Evolutionary conservation across 306 rosid genomes (phyloP), one percentile per base, ranked within the genome.

Genomic region (Ormosia emarginata): DNA sequence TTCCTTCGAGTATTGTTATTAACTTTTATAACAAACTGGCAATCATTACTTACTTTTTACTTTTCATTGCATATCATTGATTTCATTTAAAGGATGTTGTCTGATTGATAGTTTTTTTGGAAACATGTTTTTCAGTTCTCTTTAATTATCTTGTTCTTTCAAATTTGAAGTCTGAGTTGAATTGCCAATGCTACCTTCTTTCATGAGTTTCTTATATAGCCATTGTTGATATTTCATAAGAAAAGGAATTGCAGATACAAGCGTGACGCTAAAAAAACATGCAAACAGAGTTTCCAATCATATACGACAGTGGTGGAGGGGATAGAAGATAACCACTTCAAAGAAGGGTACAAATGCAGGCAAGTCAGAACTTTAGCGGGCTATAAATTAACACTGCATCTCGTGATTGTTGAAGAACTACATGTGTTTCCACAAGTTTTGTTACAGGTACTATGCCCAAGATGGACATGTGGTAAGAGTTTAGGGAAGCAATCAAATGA

Each of bases 311-410:
- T 88, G 92, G 90, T 95, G 99, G 99, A 86, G 61, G 74, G 85
- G 79, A 74, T 80, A 85, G 70, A 90, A 89, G 70, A 64, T 83
- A 55, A 33, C 85, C 50, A 81, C 75, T 40, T 81, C 93, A 61
- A 87, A 84, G 78, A 93, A 90, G 82, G 82, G 86, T 17, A 44
- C 89, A 4, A 91, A 89, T 58, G 44, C 79, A 67, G 58, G 80
- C 73, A 92, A 94, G 79, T 84, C 87, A 71, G 99, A 95, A 53
- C 97, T 95, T 64, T 95, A 92, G 88, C 6, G 66, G 37, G 62
- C 67, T 32, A 7, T 4, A 43, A 79, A 29, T 65, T 70, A 56
- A 74, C 15, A 6, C 75, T 34, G 43, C 62, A 43, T 49, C 68
- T 47, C 61, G 58, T 80, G 70, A 65, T 66, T 44, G 32, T 80